phyloP scores from a whole-genome alignment of 2,329 filamentous ascomycete species.

The Alternaria ethzedia region DNA sequence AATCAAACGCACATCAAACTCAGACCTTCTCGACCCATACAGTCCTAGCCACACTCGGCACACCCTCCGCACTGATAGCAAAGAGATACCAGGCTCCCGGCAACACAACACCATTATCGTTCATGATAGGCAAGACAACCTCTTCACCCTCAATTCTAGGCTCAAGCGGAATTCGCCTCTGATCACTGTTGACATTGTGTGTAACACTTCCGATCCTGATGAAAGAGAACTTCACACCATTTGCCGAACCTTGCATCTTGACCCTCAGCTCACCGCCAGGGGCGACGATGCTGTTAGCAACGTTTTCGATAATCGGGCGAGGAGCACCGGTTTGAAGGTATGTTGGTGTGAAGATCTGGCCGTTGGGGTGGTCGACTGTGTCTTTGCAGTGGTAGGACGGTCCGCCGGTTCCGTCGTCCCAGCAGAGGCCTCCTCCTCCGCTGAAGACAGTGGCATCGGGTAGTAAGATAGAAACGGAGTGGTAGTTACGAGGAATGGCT shows the following conservation, averaged over 20 bases:
- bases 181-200: slow-evolving; percentile 30
- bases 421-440: slow-evolving; percentile 29
- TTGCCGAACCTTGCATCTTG: slow-evolving; percentile 14
- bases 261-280: slow-evolving; percentile 20
- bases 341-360: slow-evolving; percentile 60
- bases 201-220: slow-evolving; percentile 31
- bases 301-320: slow-evolving; percentile 19
- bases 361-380: slow-evolving; percentile 55
- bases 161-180: slow-evolving; percentile 24
- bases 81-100: slow-evolving; percentile 30
- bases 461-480: slow-evolving; percentile 29
- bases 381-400: slow-evolving; percentile 53
- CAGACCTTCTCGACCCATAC: slow-evolving; percentile 10
- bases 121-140: slow-evolving; percentile 14
- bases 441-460: slow-evolving; percentile 28
- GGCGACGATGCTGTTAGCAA: slow-evolving; percentile 6
- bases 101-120: slow-evolving; percentile 17
- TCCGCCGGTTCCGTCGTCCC: slow-evolving; percentile 15
- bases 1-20: neutral
- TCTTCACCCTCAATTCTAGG: slow-evolving; percentile 2
- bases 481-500: slow-evolving; percentile 27
- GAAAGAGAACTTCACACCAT: slow-evolving; percentile 17
- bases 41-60: slow-evolving; percentile 25
- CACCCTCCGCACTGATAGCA: slow-evolving; percentile 18
- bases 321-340: slow-evolving; percentile 55